phyloP scores from a whole-genome alignment of 805 yeast species.

The Teunomyces atbi region DNA sequence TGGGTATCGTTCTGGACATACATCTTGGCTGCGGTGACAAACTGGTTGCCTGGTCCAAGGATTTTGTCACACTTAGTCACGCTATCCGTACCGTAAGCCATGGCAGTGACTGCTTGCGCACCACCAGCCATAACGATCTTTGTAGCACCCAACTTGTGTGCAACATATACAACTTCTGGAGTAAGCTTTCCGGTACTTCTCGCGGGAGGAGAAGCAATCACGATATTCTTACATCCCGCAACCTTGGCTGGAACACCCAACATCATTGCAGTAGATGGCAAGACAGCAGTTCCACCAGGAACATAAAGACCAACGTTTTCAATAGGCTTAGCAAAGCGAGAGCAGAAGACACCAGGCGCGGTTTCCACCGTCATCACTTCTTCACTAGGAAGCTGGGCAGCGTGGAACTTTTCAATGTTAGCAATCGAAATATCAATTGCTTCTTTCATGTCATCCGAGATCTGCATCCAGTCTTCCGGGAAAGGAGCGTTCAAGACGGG shows the following conservation, averaged over 20 bases:
- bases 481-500: slow-evolving; percentile 90
- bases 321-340: slow-evolving; percentile 92
- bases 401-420: slow-evolving; percentile 89
- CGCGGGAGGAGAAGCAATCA: slow-evolving; percentile 91
- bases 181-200: slow-evolving; percentile 88
- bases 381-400: slow-evolving; percentile 77
- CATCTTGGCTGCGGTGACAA: slow-evolving; percentile 99
- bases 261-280: slow-evolving; percentile 98
- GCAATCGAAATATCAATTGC: slow-evolving; percentile 89
- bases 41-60: slow-evolving; percentile 98
- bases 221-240: slow-evolving; percentile 92
- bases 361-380: slow-evolving; percentile 84
- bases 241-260: slow-evolving; percentile 97
- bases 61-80: slow-evolving; percentile 95
- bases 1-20: slow-evolving; percentile 91
- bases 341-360: slow-evolving; percentile 88
- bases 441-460: slow-evolving; percentile 68
- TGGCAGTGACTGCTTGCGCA: slow-evolving; percentile 97
- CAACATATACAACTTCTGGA: slow-evolving; percentile 97
- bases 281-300: slow-evolving; percentile 98
- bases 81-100: slow-evolving; percentile 96
- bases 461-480: slow-evolving; percentile 70
- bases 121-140: slow-evolving; percentile 96
- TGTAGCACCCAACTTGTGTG: slow-evolving; percentile 90
- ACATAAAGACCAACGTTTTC: slow-evolving; percentile 93